A percentile compares a stretch with the other conserved stretches of the same genome.
These are phyloP conservation scores for Cladosporium sphaerospermum DNA, from an alignment of 2,329 filamentous ascomycete species.

Conservation along the genomic window DNA sequence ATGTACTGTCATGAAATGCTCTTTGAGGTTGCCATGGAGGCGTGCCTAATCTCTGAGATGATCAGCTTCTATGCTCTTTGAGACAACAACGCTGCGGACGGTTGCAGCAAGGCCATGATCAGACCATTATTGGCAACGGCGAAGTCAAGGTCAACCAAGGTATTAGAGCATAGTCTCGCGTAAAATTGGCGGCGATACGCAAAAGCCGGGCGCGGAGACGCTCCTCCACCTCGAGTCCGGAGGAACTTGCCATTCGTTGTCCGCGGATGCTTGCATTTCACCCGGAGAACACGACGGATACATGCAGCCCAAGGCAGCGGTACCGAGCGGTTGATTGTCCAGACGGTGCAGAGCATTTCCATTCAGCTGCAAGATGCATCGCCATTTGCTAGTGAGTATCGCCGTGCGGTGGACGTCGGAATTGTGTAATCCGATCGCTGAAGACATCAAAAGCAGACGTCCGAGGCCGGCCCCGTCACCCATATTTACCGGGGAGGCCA, in stretches of 20 bases:
- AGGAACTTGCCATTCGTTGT: constrained; percentile 4
- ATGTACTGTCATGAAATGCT: too few species aligned
- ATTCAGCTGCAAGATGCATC: too few species aligned
- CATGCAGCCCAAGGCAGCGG: background rate
- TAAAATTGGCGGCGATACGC: constrained; percentile 6
- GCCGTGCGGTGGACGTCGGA: too few species aligned
- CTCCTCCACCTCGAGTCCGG: background rate
- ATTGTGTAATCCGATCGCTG: too few species aligned
- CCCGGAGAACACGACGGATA: constrained; percentile 1
- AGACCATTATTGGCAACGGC: background rate
- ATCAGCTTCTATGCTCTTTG: too few species aligned
- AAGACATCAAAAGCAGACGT: background rate
- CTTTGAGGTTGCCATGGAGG: too few species aligned
- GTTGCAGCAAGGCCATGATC: too few species aligned
- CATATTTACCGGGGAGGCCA: constrained; percentile 7
- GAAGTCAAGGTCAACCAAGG: background rate
- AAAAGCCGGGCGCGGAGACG: constrained; percentile 6
- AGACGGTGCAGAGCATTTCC: too few species aligned
- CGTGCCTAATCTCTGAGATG: too few species aligned
- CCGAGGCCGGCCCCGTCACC: background rate
- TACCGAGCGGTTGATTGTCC: too few species aligned
- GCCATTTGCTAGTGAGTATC: too few species aligned
- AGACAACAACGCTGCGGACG: too few species aligned
- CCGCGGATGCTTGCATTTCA: constrained; percentile 6
- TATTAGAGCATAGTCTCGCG: background rate